phyloP scores from a whole-genome alignment of 495 filamentous ascomycete species.

The Annulohypoxylon maeteangense region DNA sequence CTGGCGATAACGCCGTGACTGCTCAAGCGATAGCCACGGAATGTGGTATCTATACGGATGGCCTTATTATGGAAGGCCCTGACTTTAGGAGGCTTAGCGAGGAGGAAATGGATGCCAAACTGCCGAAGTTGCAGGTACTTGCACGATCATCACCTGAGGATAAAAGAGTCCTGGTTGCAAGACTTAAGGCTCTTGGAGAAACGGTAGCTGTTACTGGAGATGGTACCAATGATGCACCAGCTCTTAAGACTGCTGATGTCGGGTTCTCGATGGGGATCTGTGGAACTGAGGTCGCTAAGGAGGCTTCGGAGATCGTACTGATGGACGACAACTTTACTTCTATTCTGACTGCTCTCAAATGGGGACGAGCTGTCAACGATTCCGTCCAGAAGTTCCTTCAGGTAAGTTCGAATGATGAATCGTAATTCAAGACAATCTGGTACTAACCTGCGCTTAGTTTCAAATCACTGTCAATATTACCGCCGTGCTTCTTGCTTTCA shows the following conservation, averaged over 20 bases:
- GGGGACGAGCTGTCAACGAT: constrained; percentile 90
- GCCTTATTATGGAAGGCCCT: constrained; percentile 85
- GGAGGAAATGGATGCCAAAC: constrained; percentile 72
- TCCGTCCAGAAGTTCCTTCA: constrained; percentile 91
- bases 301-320: constrained; percentile 91
- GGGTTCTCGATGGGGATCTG: constrained; percentile 93
- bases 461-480: constrained; percentile 94
- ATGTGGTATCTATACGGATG: constrained; percentile 84
- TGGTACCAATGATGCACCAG: constrained; percentile 91
- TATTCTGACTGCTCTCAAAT: constrained; percentile 87
- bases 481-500: constrained; percentile 83
- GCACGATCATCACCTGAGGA: constrained; percentile 87
- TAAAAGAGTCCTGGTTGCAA: constrained; percentile 81
- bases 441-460: constrained; percentile 65
- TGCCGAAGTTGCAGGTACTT: constrained; percentile 83
- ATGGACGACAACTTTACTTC: constrained; percentile 95
- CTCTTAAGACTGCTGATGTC: constrained; percentile 86
- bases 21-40: constrained; percentile 87
- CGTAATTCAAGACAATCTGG: constrained; percentile 6
- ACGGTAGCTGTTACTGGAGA: constrained; percentile 95
- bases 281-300: constrained; percentile 92
- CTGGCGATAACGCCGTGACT: constrained; percentile 85
- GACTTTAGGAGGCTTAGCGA: constrained; percentile 76
- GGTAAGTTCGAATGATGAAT: constrained; percentile 50
- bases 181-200: constrained; percentile 84